Conservation (phyloP, 1,139 yeast genomes). For the Arxiozyma slooffiae region DNA sequence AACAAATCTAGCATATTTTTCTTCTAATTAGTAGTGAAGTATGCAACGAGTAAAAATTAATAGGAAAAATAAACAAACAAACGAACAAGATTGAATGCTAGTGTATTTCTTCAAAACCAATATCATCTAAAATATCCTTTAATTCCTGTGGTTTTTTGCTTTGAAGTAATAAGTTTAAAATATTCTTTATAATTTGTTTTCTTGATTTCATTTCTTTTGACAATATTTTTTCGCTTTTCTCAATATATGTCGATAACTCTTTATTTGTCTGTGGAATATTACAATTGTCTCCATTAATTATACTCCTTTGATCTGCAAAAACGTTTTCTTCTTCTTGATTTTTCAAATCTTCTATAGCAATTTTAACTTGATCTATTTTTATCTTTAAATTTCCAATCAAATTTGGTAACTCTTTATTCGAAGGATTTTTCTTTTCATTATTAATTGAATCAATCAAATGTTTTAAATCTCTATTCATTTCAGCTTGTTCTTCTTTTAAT, state of each 20-base stretch:
- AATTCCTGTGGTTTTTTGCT: conserved; percentile 10
- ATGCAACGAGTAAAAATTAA: too few species aligned
- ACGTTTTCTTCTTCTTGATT: neutral
- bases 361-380: conserved; percentile 2
- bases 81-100: too few species aligned
- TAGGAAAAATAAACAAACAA: too few species aligned
- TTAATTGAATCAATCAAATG: conserved; percentile 10
- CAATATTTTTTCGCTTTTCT: conserved; percentile 8
- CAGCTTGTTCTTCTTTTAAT: conserved; percentile 15
- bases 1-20: too few species aligned
- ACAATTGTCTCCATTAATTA: neutral
- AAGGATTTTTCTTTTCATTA: conserved; percentile 13
- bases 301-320: neutral
- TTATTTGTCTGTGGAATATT: neutral
- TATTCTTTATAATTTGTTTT: conserved; percentile 12
- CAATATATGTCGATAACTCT: neutral
- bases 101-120: conserved; percentile 16
- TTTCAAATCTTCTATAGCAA: neutral
- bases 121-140: conserved; percentile 20
- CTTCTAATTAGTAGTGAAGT: too few species aligned
- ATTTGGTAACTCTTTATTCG: conserved; percentile 13
- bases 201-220: conserved; percentile 15
- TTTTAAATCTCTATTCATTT: conserved; percentile 14
- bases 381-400: conserved; percentile 7
- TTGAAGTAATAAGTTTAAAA: conserved; percentile 16